Conservation (phyloP, 1,139 yeast genomes). For the Lodderomyces margitis region DNA sequence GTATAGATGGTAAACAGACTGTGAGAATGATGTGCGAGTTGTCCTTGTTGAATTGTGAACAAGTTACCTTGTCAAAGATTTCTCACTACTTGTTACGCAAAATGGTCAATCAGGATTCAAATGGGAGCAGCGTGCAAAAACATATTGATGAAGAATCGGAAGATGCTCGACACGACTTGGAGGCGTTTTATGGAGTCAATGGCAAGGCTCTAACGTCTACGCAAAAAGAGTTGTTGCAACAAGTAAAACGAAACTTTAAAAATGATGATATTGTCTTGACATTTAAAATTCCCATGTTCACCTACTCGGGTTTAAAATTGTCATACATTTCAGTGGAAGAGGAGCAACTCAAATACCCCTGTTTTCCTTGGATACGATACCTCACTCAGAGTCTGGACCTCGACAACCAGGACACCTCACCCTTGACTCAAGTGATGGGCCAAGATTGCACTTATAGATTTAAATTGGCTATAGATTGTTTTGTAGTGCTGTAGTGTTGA, state of each 20-base stretch:
- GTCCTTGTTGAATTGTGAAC: constrained; percentile 16
- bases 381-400: constrained; percentile 27
- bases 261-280: constrained; percentile 30
- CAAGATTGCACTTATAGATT: constrained; percentile 28
- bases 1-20: constrained; percentile 49
- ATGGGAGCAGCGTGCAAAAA: not conserved
- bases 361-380: constrained; percentile 50
- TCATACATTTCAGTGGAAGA: constrained; percentile 43
- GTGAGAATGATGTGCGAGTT: constrained; percentile 48
- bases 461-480: constrained; percentile 27
- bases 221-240: constrained; percentile 16
- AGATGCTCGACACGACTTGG: constrained; percentile 30
- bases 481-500: constrained; percentile 10
- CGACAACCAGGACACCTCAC: not conserved
- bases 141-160: constrained; percentile 16
- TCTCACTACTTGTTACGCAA: constrained; percentile 7
- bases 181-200: constrained; percentile 43
- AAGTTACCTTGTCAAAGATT: constrained; percentile 12
- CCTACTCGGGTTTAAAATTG: constrained; percentile 43
- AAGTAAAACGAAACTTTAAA: constrained; percentile 11
- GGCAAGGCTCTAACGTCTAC: constrained; percentile 26
- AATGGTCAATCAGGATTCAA: not conserved
- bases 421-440: constrained; percentile 6
- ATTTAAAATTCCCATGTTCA: constrained; percentile 41
- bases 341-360: constrained; percentile 40